Evolutionary conservation across 2,329 filamentous ascomycete genomes (phyloP).

Genomic region (Calonectria honghensis): DNA sequence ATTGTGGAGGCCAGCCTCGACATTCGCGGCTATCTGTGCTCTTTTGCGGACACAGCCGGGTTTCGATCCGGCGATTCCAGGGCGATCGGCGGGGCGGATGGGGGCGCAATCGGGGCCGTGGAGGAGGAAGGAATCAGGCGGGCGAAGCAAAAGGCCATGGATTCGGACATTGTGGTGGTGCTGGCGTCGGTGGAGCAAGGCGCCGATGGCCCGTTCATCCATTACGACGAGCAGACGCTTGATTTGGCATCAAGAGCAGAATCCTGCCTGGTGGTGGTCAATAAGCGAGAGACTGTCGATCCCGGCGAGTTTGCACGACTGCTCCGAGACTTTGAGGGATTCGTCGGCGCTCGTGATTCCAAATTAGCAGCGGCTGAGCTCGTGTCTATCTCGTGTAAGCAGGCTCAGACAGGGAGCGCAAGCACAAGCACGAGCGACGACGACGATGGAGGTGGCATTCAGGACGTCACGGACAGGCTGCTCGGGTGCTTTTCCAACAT

Average conservation of each 20-base stretch:
- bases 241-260: slow-evolving; percentile 69
- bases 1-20: slow-evolving; percentile 95
- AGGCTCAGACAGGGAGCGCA: slow-evolving; percentile 64
- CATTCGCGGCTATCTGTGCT: slow-evolving; percentile 91
- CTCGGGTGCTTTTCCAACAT: slow-evolving; percentile 81
- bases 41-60: slow-evolving; percentile 96
- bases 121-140: slow-evolving; percentile 94
- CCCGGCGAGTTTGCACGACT: slow-evolving; percentile 61
- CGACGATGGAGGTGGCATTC: slow-evolving; percentile 78
- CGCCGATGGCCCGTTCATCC: slow-evolving; percentile 64
- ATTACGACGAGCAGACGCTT: slow-evolving; percentile 74
- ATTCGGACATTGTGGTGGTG: slow-evolving; percentile 90
- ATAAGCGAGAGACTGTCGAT: slow-evolving; percentile 75
- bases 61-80: slow-evolving; percentile 73
- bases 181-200: slow-evolving; percentile 82
- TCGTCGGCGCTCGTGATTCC: slow-evolving; percentile 44
- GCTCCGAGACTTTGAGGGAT: slow-evolving; percentile 62
- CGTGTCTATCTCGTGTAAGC: slow-evolving; percentile 82
- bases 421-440: slow-evolving; percentile 33
- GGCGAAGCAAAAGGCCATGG: slow-evolving; percentile 85
- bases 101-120: slow-evolving; percentile 77
- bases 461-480: slow-evolving; percentile 80
- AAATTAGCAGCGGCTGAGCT: slow-evolving; percentile 59
- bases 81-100: slow-evolving; percentile 37
- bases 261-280: slow-evolving; percentile 74